Base-by-base conservation (phyloP, 2,329 filamentous ascomycete genomes). In the Ascochyta viciae-villosae region DNA sequence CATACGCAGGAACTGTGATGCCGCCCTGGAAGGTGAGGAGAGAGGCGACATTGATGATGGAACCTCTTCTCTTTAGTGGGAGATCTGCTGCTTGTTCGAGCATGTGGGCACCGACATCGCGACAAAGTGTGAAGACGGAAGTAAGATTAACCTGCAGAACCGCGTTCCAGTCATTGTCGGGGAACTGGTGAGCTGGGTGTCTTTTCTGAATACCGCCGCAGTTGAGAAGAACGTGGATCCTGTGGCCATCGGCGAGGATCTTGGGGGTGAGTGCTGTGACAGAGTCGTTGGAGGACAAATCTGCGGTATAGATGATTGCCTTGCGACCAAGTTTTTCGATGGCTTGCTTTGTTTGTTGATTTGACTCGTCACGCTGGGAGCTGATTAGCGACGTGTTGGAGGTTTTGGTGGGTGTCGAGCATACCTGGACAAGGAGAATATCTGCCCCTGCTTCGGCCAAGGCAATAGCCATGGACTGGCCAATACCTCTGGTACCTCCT, bases 61-160 rank as follows among this genome's bases (percentile, higher is more conserved):
- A 83, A 23, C 90, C 90, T 55, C 84, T 80, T 35, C 87, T 83
- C 62, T 77, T 70, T 0, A 74, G 62, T 5, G 75, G 68, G 9
- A 89, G 84, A 3, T 76, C 74, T 13, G 78, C 67, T 4, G 72
- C 63, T 33, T 87, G 84, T 2, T 76, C 72, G 26, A 95, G 86
- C 86, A 95, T 92, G 78, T 93, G 89, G 13, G 87, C 87, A 61
- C 90, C 91, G 15, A 91, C 83, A 73, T 93, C 90, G 57, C 91
- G 87, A 77, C 86, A 81, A 51, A 96, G 82, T 0, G 86, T 86
- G 78, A 96, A 96, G 50, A 95, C 90, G 39, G 89, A 83, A 70
- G 85, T 89, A 41, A 96, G 85, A 78, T 97, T 97, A 45, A 96
- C 89, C 80, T 96, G 90, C 38, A 96, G 80, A 27, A 96, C 89